Evolutionary conservation across 352 stramenopile genomes (phyloP).

Genomic region (Phytopythium litorale): DNA sequence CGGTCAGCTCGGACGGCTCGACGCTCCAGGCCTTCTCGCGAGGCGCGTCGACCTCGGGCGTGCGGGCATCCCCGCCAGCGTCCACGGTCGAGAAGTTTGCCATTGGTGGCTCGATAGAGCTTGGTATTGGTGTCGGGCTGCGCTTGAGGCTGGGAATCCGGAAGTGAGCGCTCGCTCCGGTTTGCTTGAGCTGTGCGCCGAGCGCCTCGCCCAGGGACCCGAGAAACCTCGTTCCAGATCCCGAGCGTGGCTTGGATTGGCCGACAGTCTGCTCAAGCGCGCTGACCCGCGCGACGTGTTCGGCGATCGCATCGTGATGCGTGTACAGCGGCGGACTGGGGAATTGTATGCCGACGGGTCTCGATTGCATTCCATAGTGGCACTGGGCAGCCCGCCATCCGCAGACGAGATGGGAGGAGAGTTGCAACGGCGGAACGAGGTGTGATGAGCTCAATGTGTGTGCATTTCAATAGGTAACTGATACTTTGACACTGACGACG

Average conservation of each 20-base stretch:
- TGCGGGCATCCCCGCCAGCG: not conserved
- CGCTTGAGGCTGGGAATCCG: not conserved
- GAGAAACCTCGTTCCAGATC: not conserved
- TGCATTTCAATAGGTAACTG: too few species aligned
- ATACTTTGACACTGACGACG: too few species aligned
- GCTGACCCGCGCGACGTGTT: conserved; percentile 1
- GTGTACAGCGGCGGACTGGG: not conserved
- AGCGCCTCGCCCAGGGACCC: too few species aligned
- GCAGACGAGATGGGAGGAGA: not conserved
- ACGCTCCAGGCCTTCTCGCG: conserved; percentile 24
- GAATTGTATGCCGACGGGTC: not conserved
- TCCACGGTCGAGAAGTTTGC: conserved; percentile 1
- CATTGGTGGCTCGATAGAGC: not conserved
- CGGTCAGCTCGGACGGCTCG: conserved; percentile 26
- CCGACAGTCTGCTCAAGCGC: not conserved
- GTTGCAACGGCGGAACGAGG: not conserved
- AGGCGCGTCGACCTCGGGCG: not conserved
- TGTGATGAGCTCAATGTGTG: too few species aligned
- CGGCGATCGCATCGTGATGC: not conserved
- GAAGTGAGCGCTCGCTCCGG: not conserved
- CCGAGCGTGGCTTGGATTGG: not conserved
- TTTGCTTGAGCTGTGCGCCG: not conserved
- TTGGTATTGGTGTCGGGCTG: not conserved
- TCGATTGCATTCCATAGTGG: not conserved
- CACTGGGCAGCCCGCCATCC: not conserved